Base-by-base conservation (phyloP, 805 yeast species). In the Yarrowia sp. region DNA sequence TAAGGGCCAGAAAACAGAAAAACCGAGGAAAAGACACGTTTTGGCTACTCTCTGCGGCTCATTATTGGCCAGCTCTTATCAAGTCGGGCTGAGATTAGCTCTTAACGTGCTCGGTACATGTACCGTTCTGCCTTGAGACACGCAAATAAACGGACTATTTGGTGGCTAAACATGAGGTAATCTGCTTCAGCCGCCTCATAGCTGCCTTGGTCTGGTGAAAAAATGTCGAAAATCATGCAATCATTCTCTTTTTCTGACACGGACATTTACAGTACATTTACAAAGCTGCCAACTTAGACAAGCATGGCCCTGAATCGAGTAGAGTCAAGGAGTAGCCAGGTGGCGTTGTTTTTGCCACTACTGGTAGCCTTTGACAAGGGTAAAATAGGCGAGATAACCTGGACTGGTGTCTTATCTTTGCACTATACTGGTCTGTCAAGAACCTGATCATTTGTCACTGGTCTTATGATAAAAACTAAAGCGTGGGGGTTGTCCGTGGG, bases 21-120 rank as follows among this genome's bases (percentile, higher is more conserved):
- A 43, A 17, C 14, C 10, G n/a, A 24, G 52, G 16, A 46, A 17
- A 28, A 17, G 17, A 32, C 28, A 17, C 19, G 6, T 11, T 22
- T 28, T 30, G 52, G 24, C 35, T 26, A 4, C 35, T 30, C 28
- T 48, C 58, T 51, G 58, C 41, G 41, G 58, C 58, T 51, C 58
- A 33, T 10, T 22, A 51, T 33, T 51, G 58, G 58, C 41, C 21
- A 21, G 5, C 21, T 51, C 58, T 51, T 51, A 51, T 51, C 58
- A 22, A 5, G 21, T 1, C 30, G 22, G 28, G 28, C 8, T n/a
- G 28, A 49, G 56, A 49, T 49, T 49, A 19, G 3, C 40, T 49
- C 56, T 9, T 14, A 32, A 14, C 12, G 40, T 49, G 56, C 56
- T 19, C 19, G 19, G 7, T 3, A 49, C 56, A 49, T 49, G 56